phyloP scores from a whole-genome alignment of 2,329 filamentous ascomycete genomes.

The Sporothrix inflata region DNA sequence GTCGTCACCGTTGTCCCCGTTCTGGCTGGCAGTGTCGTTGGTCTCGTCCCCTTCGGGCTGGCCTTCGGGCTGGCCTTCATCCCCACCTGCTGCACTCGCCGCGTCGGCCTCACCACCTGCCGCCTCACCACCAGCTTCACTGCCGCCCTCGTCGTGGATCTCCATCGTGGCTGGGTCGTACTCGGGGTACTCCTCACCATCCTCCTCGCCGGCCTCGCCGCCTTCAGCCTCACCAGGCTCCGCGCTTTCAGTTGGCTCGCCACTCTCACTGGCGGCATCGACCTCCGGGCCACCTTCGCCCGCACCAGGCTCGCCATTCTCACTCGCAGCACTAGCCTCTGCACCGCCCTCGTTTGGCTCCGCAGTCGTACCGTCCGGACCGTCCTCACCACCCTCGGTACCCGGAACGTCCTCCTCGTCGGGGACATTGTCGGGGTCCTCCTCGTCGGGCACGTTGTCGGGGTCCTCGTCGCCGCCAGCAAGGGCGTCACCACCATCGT shows the following conservation, averaged over 20 bases:
- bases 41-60: not conserved
- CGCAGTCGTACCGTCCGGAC: no score
- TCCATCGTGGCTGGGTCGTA: constrained; percentile 17
- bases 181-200: not conserved
- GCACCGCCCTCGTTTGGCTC: not conserved
- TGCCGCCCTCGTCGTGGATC: constrained; percentile 11
- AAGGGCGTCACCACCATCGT: not conserved
- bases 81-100: not conserved
- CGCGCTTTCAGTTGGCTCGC: no score
- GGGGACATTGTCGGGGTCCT: not conserved
- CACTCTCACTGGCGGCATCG: not conserved
- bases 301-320: no score
- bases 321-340: not conserved
- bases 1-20: not conserved
- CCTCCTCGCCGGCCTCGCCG: not conserved
- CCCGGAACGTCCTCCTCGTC: not conserved
- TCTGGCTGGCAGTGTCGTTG: not conserved
- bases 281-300: no score
- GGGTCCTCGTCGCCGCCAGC: not conserved
- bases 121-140: no score
- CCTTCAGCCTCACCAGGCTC: no score
- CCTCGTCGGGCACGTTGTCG: not conserved
- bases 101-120: not conserved
- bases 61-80: not conserved
- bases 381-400: not conserved